Conservation (phyloP, 345 rosid genomes). For the Syzygium oleosum region DNA sequence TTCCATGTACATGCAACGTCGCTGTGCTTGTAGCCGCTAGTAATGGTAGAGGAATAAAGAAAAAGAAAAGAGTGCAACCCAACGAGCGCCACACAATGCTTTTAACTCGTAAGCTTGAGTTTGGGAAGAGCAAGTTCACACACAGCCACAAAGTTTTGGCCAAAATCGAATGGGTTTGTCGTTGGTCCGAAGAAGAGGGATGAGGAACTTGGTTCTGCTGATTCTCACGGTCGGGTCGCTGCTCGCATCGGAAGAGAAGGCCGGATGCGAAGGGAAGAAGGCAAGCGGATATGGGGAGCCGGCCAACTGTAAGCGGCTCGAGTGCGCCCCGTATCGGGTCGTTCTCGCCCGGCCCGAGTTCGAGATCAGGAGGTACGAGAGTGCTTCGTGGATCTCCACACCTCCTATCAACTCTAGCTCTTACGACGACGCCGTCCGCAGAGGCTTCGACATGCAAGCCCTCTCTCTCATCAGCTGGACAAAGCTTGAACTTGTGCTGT, state of each 20-base stretch:
- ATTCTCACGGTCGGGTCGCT: not conserved
- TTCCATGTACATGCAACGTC: not conserved
- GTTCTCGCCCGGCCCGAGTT: not conserved
- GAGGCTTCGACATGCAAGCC: constrained; percentile 10
- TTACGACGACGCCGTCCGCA: not conserved
- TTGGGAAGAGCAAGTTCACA: not conserved
- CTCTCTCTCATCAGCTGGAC: not conserved
- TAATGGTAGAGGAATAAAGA: not conserved
- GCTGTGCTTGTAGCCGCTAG: not conserved
- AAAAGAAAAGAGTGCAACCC: not conserved
- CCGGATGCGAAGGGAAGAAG: not conserved
- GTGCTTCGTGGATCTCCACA: not conserved
- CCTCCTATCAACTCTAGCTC: not conserved
- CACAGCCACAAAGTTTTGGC: not conserved
- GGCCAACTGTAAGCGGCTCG: not conserved
- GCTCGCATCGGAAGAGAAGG: not conserved
- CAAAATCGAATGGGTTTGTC: not conserved
- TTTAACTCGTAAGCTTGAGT: not conserved
- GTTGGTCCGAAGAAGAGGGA: not conserved
- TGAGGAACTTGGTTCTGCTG: not conserved
- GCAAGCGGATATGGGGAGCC: not conserved
- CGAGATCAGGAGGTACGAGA: not conserved
- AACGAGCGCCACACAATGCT: not conserved
- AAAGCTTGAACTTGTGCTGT: not conserved
- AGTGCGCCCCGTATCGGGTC: not conserved